A percentile compares a stretch with the other conserved stretches of the same genome.
These are phyloP conservation scores for Annulohypoxylon stygium DNA, from an alignment of 495 filamentous ascomycete species.

Conservation along the genomic window DNA sequence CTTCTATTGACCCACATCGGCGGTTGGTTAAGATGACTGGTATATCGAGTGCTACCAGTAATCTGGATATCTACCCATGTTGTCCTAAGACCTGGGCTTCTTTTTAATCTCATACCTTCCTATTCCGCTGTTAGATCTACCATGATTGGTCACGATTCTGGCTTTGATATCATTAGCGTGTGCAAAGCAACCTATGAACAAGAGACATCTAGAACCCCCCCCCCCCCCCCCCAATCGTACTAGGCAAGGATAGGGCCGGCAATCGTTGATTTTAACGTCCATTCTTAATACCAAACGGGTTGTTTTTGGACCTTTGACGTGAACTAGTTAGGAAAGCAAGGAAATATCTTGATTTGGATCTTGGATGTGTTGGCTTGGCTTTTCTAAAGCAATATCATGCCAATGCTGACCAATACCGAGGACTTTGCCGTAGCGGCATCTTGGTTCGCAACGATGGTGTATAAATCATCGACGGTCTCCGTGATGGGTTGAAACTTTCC, in stretches of 20 bases:
- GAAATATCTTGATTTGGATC: background rate
- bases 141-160: background rate
- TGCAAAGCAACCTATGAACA: background rate
- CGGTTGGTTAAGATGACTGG: background rate
- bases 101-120: background rate
- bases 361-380: conserved; percentile 11
- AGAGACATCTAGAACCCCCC: background rate
- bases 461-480: conserved; percentile 19
- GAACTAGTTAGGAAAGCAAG: background rate
- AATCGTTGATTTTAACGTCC: conserved; percentile 21
- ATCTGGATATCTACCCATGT: background rate
- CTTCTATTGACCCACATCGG: background rate
- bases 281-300: background rate
- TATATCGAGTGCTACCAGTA: background rate
- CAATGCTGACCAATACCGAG: background rate
- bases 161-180: background rate
- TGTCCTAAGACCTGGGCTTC: background rate
- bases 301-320: background rate
- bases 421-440: conserved; percentile 5
- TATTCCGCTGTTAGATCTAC: background rate
- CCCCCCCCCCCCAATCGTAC: background rate
- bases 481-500: background rate
- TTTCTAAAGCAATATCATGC: conserved; percentile 20
- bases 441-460: background rate
- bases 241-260: conserved; percentile 28